Evolutionary conservation across 2,329 filamentous ascomycete species (phyloP).

Genomic region (Exophiala dermatitidis): DNA sequence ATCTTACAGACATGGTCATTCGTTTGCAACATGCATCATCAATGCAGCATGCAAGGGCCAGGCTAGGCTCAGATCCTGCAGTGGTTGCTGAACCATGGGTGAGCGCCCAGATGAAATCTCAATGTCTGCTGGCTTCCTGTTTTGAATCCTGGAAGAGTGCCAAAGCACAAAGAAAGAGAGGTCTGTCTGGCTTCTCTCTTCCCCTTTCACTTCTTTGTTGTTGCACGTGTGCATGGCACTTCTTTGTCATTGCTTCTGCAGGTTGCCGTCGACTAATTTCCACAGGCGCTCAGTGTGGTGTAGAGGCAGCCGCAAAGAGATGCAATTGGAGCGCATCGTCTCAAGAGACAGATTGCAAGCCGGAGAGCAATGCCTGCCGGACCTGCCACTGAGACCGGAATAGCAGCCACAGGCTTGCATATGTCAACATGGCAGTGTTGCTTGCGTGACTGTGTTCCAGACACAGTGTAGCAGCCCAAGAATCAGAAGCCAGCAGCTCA

Average conservation of each 20-base stretch:
- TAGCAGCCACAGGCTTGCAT: background rate
- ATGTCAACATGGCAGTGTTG: conserved; percentile 1
- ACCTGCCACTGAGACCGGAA: conserved; percentile 8
- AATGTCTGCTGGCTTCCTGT: conserved; percentile 22
- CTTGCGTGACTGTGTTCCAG: conserved; percentile 5
- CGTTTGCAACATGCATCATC: conserved; percentile 13
- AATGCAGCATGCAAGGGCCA: conserved; percentile 7
- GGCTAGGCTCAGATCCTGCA: conserved; percentile 7
- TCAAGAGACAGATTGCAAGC: background rate
- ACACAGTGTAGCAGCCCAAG: background rate
- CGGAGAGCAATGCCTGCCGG: conserved; percentile 3
- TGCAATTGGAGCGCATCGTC: conserved; percentile 10
- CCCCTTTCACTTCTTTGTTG: conserved; percentile 10
- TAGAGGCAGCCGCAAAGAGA: conserved; percentile 3
- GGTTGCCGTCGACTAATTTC: conserved; percentile 22
- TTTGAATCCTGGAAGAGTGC: conserved; percentile 5
- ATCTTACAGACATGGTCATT: conserved; percentile 16
- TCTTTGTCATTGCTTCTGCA: conserved; percentile 25
- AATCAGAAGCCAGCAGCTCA: background rate
- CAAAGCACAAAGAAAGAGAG: conserved; percentile 7
- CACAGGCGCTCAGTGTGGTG: conserved; percentile 9
- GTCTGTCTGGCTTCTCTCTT: conserved; percentile 4
- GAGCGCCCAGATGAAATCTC: conserved; percentile 21
- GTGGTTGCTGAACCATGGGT: conserved; percentile 20
- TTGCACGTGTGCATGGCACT: conserved; percentile 21